Percentiles rank a stretch among this genome's conserved stretches.
Evolutionary conservation across 2,329 filamentous ascomycete genomes (phyloP).

Genomic region (Hypoxylon sp.): DNA sequence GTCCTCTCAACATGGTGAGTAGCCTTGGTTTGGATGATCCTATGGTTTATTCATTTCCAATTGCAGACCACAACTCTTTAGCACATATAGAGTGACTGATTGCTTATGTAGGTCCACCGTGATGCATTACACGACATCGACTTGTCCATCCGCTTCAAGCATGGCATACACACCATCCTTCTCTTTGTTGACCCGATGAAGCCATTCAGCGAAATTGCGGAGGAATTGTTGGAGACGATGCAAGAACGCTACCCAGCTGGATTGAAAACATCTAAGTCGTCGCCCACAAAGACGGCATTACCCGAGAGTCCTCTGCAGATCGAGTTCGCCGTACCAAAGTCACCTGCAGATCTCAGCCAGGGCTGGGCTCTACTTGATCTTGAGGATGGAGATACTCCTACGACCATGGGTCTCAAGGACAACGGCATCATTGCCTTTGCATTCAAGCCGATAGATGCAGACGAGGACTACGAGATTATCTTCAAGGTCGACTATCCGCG

Average conservation of each 20-base stretch:
- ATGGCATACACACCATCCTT: conserved; percentile 77
- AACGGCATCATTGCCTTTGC: conserved; percentile 64
- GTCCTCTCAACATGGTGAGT: conserved; percentile 35
- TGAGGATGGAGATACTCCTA: conserved; percentile 54
- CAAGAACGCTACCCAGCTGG: conserved; percentile 67
- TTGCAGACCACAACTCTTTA: background rate
- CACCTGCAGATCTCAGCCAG: conserved; percentile 57
- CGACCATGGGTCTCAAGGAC: conserved; percentile 59
- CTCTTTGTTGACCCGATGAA: conserved; percentile 71
- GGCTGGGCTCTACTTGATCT: conserved; percentile 64
- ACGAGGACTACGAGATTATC: conserved; percentile 53
- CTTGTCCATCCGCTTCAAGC: conserved; percentile 77
- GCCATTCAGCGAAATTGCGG: conserved; percentile 67
- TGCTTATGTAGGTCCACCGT: conserved; percentile 43
- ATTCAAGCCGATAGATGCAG: conserved; percentile 54
- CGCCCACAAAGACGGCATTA: conserved; percentile 54
- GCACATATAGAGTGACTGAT: background rate
- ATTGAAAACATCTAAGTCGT: conserved; percentile 55
- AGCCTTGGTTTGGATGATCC: background rate
- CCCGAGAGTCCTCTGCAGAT: conserved; percentile 58
- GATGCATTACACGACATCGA: conserved; percentile 44
- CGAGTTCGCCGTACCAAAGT: conserved; percentile 60
- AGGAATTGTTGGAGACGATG: conserved; percentile 69
- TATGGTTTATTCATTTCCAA: background rate
- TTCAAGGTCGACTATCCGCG: conserved; percentile 61